Conservation (phyloP, 768 basidiomycete species). For the Kwoniella sp. region DNA sequence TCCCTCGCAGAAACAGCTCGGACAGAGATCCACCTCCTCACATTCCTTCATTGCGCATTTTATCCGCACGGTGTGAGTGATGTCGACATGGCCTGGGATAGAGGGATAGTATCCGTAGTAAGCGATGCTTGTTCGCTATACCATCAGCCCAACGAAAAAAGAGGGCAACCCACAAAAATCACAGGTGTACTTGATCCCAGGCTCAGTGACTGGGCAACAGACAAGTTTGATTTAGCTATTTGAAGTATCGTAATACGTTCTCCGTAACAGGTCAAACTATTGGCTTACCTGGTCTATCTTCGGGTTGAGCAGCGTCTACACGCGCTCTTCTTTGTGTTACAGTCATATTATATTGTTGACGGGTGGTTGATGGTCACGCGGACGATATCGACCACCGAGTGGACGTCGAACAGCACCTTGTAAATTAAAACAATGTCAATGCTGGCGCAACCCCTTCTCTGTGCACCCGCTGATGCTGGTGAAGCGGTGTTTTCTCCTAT, state of each 20-base stretch:
- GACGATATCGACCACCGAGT: neutral
- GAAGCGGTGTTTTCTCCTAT: too few relatives aligned
- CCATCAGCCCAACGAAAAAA: too few relatives aligned
- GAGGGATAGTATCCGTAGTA: too few relatives aligned
- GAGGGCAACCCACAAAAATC: conserved; percentile 53
- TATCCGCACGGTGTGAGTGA: conserved; percentile 95
- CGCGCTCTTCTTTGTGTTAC: conserved; percentile 51
- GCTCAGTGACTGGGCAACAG: conserved; percentile 41
- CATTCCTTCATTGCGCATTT: conserved; percentile 75
- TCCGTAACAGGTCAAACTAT: neutral
- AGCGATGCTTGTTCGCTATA: too few relatives aligned
- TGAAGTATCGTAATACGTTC: too few relatives aligned
- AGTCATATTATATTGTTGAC: conserved; percentile 40
- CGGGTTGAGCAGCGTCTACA: conserved; percentile 40
- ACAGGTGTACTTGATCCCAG: conserved; percentile 55
- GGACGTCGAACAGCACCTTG: too few relatives aligned
- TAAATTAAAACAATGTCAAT: too few relatives aligned
- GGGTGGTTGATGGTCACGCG: conserved; percentile 1
- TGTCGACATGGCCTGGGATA: conserved; percentile 66
- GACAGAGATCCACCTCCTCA: conserved; percentile 89
- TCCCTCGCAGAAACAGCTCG: conserved; percentile 85
- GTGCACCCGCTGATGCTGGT: too few relatives aligned
- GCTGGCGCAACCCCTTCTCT: too few relatives aligned
- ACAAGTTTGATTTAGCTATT: neutral
- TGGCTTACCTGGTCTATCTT: conserved; percentile 41